Base-by-base conservation (phyloP, 2,329 filamentous ascomycete genomes). In the Paracorniculantispora psalliotae region DNA sequence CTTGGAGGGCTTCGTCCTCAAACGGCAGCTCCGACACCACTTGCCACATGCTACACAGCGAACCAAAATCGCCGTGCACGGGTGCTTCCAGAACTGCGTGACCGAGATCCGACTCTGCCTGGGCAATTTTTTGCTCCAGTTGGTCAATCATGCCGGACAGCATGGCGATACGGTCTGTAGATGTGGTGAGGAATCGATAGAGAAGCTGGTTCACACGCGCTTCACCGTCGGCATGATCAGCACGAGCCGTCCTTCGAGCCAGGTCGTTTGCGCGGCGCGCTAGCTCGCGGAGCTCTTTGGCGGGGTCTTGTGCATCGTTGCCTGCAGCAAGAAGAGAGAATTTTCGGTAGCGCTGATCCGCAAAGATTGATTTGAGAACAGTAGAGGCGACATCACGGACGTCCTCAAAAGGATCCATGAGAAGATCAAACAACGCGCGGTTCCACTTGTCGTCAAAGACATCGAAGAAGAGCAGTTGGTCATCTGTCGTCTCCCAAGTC, bases 361-460 rank as follows among this genome's bases (percentile, higher is more conserved):
- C 72, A 43, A 83, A 76, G n/a, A 82, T 66, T 55, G 76, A 77
- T 62, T 69, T 71, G 28, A 89, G 65, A 2, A 86, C 74, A 1
- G 71, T 72, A 0, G 79, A 75, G 2, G 85, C 80, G 39, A 75
- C 73, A 46, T 82, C 84, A 64, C 93, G 82, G 4, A 97, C 89
- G 71, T 99, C 94, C 59, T 97, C 94, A 67, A 96, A 99, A 0
- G 93, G 91, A 66, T 99, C 90, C 68, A 96, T 79, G 8, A 96
- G 74, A 23, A 96, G 81, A 70, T 96, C 91, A 15, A 92, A 76
- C 7, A 97, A 76, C 4, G 86, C 77, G 50, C 88, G 79, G 12
- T 84, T 73, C 75, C 88, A 84, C 0, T 72, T 77, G 3, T 66
- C 64, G 49, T 83, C 79, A 61, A 80, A 72, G 2, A 73, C 65